Evolutionary conservation across 1,139 yeast genomes (phyloP), one percentile per base, ranked within the genome.

Genomic region (Geotrichum candidum): DNA sequence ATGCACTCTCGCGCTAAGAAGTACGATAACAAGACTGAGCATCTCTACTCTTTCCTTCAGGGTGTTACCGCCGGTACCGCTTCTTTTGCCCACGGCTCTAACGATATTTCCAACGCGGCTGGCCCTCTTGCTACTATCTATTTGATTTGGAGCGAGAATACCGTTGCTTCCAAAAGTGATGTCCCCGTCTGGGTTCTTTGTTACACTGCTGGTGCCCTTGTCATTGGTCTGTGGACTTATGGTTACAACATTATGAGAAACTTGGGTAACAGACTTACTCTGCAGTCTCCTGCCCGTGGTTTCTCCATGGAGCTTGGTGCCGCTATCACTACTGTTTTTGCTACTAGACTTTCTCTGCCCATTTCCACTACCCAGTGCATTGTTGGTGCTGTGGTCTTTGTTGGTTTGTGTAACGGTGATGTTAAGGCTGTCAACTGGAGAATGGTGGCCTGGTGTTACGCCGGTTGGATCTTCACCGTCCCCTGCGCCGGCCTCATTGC

Each of bases 221-320:
- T 84, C 51, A 73, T 87, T 68, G 95, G 95, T 62, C 73, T 81
- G 66, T 86, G 90, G 90, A 85, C 86, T 56, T 86, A 77, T 65
- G 92, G 92, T 66, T 87, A 86, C 79, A 81, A 82, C 69, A 84
- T 87, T 69, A 86, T 87, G 87, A 74, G 81, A 63, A 83, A 84
- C 72, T 80, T 87, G 74, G 95, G 94, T 73, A 87, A 87, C 78
- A 85, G 84, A 72, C 77, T 87, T 75, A 87, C 88, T 64, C 80
- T 86, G 68, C 91, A 86, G 76, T 86, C 92, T 1, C 95, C 95
- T 57, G 80, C 90, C 5, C 81, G 94, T 75, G 94, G 94, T n/a
- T 88, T 86, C 70, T 76, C 88, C 23, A 85, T 87, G 72, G 95
- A 87, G 75, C 78, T 87, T 62, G 94, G 92, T 65, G 90, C 92